A percentile compares a stretch with the other conserved stretches of the same genome.
phyloP scores from a whole-genome alignment of 306 rosid species.

The Parietaria judaica region DNA sequence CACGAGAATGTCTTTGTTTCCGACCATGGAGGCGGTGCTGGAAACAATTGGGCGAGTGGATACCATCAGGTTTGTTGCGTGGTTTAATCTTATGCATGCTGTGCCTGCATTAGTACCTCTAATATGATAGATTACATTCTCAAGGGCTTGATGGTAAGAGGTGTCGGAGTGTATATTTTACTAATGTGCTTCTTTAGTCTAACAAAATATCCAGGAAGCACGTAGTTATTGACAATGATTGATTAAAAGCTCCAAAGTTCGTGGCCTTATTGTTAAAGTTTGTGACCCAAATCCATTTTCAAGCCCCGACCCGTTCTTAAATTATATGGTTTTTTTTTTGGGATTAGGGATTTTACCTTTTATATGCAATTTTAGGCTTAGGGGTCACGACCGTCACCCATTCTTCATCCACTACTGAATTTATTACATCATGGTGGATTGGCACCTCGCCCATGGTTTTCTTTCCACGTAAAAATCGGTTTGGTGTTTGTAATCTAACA shows the following conservation, averaged over 20 bases:
- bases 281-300: too few species aligned
- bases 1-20: conserved; percentile 88
- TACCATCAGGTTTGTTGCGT: conserved; percentile 70
- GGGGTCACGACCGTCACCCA: too few species aligned
- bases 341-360: too few species aligned
- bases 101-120: conserved; percentile 3
- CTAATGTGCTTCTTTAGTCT: background rate
- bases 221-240: background rate
- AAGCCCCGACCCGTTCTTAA: too few species aligned
- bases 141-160: background rate
- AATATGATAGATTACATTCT: background rate
- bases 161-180: background rate
- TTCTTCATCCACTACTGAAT: too few species aligned
- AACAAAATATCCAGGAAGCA: background rate
- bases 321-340: too few species aligned
- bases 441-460: too few species aligned
- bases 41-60: conserved; percentile 98
- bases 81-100: conserved; percentile 1
- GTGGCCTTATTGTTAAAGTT: background rate
- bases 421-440: too few species aligned
- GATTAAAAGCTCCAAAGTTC: background rate
- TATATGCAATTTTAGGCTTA: too few species aligned
- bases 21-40: conserved; percentile 98
- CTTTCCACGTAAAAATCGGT: too few species aligned
- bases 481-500: too few species aligned